Evolutionary conservation across 768 basidiomycete genomes (phyloP).

Genomic region (Pleurotus tuber-regium): DNA sequence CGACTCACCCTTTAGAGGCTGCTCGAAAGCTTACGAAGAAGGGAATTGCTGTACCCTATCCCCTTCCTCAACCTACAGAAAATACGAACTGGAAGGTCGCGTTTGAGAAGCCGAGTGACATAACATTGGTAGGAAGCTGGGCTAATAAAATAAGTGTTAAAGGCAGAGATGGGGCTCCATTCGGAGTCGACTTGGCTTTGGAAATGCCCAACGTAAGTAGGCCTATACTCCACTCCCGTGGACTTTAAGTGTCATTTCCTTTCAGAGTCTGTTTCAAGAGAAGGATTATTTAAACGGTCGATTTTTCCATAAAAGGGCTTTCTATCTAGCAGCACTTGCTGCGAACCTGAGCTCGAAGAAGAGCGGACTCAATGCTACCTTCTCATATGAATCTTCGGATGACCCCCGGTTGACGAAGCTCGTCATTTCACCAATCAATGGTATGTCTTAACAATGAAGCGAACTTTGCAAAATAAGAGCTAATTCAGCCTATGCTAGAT

Average conservation of each 20-base stretch:
- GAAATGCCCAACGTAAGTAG: conserved; percentile 81
- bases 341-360: conserved; percentile 49
- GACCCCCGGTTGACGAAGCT: conserved; percentile 69
- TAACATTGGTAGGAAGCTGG: conserved; percentile 86
- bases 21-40: conserved; percentile 50
- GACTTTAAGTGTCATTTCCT: conserved; percentile 14
- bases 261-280: conserved; percentile 84
- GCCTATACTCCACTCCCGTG: neutral
- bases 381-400: conserved; percentile 55
- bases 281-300: conserved; percentile 91
- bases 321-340: conserved; percentile 82
- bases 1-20: conserved; percentile 68
- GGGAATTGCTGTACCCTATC: conserved; percentile 65
- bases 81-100: conserved; percentile 88
- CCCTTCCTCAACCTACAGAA: conserved; percentile 65
- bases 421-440: conserved; percentile 53
- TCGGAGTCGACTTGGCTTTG: conserved; percentile 76
- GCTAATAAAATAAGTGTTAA: conserved; percentile 74
- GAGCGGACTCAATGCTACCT: conserved; percentile 51
- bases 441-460: conserved; percentile 31
- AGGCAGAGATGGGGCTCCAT: conserved; percentile 59
- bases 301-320: conserved; percentile 90
- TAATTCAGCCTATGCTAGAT: conserved; percentile 39
- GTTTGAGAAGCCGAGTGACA: conserved; percentile 74
- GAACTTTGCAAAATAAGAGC: conserved; percentile 12